Evolutionary conservation across 768 basidiomycete species (phyloP).

Genomic region (Boletus vermiculosoides): DNA sequence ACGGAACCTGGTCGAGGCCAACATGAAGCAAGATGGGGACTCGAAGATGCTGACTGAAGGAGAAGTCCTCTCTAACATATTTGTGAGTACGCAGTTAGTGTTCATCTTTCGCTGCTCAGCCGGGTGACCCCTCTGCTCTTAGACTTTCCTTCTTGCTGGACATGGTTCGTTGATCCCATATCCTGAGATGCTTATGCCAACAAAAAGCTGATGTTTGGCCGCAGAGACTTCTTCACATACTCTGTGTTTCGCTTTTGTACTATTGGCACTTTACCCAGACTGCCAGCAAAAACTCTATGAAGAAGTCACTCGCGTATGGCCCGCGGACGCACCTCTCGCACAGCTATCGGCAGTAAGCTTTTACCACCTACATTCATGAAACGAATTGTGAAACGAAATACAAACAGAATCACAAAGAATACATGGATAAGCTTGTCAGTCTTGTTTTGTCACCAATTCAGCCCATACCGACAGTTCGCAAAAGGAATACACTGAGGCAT

Average conservation of each 20-base stretch:
- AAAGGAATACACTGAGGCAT: constrained; percentile 46
- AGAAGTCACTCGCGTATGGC: constrained; percentile 42
- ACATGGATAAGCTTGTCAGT: constrained; percentile 38
- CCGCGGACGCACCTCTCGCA: constrained; percentile 31
- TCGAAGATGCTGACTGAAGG: constrained; percentile 40
- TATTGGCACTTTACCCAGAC: constrained; percentile 51
- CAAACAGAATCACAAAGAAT: constrained; percentile 40
- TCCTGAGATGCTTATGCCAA: background rate
- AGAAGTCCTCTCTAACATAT: constrained; percentile 48
- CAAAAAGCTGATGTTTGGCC: constrained; percentile 5
- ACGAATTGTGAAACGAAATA: background rate
- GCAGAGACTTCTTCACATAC: constrained; percentile 50
- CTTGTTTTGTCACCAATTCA: background rate
- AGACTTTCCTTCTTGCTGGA: constrained; percentile 51
- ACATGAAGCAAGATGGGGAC: constrained; percentile 37
- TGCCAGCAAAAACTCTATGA: constrained; percentile 46
- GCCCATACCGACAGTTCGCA: background rate
- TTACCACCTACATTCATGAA: background rate
- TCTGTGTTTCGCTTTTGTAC: constrained; percentile 40
- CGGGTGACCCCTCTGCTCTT: background rate
- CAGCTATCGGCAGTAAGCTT: constrained; percentile 30
- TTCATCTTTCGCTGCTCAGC: background rate
- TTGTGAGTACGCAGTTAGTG: constrained; percentile 33
- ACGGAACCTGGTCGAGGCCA: constrained; percentile 47
- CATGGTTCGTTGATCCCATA: constrained; percentile 36